Evolutionary conservation across 2,329 filamentous ascomycete genomes (phyloP).

Genomic region (Colletotrichum chrysophilum): DNA sequence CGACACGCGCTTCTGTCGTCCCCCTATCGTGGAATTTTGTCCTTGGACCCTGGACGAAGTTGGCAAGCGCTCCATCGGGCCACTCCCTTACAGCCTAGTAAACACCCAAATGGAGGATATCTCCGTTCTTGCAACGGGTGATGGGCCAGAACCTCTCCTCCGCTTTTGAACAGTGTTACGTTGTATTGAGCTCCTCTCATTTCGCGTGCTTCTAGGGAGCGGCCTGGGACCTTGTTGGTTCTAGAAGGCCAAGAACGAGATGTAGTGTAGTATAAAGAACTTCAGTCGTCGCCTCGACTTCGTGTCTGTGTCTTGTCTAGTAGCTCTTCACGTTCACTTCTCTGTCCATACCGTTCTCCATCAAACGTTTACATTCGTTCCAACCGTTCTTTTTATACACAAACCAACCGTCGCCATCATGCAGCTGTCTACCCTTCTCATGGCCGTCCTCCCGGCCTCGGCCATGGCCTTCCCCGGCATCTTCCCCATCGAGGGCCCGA

Average conservation of each 20-base stretch:
- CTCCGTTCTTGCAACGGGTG: background rate
- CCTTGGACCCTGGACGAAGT: background rate
- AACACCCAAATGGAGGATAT: background rate
- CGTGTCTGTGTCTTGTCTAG: background rate
- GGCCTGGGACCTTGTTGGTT: background rate
- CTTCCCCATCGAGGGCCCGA: conserved; percentile 1
- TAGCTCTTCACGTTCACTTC: background rate
- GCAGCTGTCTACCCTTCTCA: conserved; percentile 5
- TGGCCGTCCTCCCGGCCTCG: background rate
- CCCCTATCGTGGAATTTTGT: background rate
- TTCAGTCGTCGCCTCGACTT: background rate
- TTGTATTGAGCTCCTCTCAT: conserved; percentile 1
- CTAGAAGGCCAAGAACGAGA: background rate
- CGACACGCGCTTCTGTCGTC: background rate
- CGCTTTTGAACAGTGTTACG: background rate
- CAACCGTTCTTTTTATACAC: background rate
- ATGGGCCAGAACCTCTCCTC: background rate
- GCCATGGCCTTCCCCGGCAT: conserved; percentile 6
- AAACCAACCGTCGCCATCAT: background rate
- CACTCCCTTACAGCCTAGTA: background rate
- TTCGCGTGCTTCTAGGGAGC: background rate
- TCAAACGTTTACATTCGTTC: background rate
- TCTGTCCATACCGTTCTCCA: background rate
- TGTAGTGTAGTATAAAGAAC: background rate
- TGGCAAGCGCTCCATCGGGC: background rate